A percentile compares a stretch with the other conserved stretches of the same genome.
phyloP scores from a whole-genome alignment of 2,329 filamentous ascomycete species.

The Aspergillus sp. region DNA sequence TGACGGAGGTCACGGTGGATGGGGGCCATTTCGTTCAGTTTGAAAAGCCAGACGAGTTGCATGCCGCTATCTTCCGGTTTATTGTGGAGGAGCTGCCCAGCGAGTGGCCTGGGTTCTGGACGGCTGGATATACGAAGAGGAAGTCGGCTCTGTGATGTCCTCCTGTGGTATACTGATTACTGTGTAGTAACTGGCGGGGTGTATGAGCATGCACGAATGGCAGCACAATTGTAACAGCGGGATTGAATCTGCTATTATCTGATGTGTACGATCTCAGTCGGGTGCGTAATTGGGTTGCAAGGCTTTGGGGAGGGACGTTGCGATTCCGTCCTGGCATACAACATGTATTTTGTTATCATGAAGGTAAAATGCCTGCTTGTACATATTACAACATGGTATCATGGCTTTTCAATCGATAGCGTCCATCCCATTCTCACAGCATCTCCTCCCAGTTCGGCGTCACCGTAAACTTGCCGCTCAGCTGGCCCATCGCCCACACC shows the following conservation, averaged over 20 bases:
- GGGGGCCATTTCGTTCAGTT: constrained; percentile 6
- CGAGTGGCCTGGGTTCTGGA: constrained; percentile 4
- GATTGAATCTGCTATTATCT: too few species aligned
- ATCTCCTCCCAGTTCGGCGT: constrained; percentile 60
- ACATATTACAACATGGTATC: background rate
- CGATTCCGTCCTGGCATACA: too few species aligned
- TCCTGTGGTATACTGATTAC: too few species aligned
- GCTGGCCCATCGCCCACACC: constrained; percentile 57
- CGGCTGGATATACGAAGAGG: constrained; percentile 1
- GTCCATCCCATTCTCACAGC: constrained; percentile 20
- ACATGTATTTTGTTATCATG: too few species aligned
- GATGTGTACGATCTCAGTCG: too few species aligned
- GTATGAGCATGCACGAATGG: too few species aligned
- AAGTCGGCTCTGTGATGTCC: background rate
- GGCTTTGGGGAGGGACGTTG: too few species aligned
- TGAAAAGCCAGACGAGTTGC: constrained; percentile 6
- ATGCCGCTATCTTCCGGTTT: constrained; percentile 4
- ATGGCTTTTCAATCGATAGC: background rate
- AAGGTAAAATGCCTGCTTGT: too few species aligned
- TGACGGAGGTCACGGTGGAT: constrained; percentile 5
- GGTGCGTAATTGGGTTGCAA: too few species aligned
- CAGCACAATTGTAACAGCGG: too few species aligned
- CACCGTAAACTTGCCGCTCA: constrained; percentile 64
- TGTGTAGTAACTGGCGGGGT: too few species aligned
- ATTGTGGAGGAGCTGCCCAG: constrained; percentile 2